Evolutionary conservation across 225 moss, liverwort and hornwort genomes (phyloP), one percentile per base, ranked within the genome.

Genomic region (Pseudisothecium myosuroides): DNA sequence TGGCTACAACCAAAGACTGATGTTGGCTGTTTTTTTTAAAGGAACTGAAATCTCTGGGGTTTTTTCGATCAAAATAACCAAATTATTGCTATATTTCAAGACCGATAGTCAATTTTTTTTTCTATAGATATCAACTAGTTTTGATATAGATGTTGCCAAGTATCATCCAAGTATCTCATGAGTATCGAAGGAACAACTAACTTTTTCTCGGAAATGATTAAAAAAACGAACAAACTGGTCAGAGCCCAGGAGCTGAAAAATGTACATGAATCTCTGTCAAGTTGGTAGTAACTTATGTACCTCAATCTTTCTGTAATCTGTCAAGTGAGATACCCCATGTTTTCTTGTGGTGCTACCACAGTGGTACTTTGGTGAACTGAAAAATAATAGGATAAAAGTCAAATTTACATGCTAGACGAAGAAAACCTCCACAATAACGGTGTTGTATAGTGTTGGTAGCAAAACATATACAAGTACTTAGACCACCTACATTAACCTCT

Each of bases 31-130:
- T 63, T 31, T 62, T 7, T 63, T 9, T n/a, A n/a, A n/a, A n/a
- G 4, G 15, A 31, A 63, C 0, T 0, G 4, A 31, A 63, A 63
- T 7, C 16, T 16, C 1, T n/a, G n/a, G n/a, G n/a, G n/a, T n/a
- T n/a, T n/a, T n/a, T 15, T 29, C 16, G 1, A 31, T 16, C 4
- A 31, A 63, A 16, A 8, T 15, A 15, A 31, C 31, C 31, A 63
- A 63, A 63, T 31, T 29, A 4, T 7, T 63, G 31, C 1, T 63
- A 15, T 62, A 29, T 62, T 29, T 28, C 29, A 62, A 61, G 29
- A 62, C 7, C 28, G 14, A 62, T 62, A 28, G 62, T 3, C 61
- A 61, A 61, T 3, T 29, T 62, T 62, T 62, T 62, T 7, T n/a
- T n/a, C n/a, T n/a, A n/a, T n/a, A n/a, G n/a, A n/a, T 14, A 15